These are phyloP conservation scores for Podospora didyma DNA, from an alignment of 495 filamentous ascomycete genomes.

Conservation along the genomic window DNA sequence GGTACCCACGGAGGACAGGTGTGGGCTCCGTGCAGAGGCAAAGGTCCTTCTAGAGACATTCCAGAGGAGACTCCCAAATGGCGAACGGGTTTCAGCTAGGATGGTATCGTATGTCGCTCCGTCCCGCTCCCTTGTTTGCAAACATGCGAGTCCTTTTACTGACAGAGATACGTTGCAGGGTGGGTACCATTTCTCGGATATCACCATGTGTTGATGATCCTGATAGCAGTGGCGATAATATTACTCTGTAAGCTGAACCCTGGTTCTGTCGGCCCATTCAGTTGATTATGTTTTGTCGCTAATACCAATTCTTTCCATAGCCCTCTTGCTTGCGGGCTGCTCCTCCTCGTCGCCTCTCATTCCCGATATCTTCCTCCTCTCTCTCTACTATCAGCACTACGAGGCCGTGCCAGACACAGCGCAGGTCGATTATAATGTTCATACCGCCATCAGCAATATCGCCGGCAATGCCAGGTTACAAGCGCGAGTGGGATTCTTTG, in stretches of 20 bases:
- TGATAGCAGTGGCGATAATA: slow-evolving; percentile 92
- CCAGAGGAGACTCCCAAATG: slow-evolving; percentile 12
- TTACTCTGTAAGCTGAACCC: slow-evolving; percentile 69
- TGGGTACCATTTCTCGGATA: slow-evolving; percentile 94
- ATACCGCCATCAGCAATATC: slow-evolving; percentile 68
- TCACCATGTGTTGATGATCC: slow-evolving; percentile 97
- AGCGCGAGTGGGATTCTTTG: slow-evolving; percentile 66
- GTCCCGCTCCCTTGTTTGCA: neutral
- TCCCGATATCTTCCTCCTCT: slow-evolving; percentile 75
- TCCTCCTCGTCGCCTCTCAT: slow-evolving; percentile 73
- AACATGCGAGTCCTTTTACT: slow-evolving; percentile 9
- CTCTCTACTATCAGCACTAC: slow-evolving; percentile 67
- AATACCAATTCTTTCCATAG: slow-evolving; percentile 35
- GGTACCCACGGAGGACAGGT: slow-evolving; percentile 36
- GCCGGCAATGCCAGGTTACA: slow-evolving; percentile 63
- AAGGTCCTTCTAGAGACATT: neutral
- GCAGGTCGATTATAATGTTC: slow-evolving; percentile 82
- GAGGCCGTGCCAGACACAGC: slow-evolving; percentile 62
- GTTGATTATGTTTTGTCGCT: neutral
- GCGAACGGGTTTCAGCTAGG: slow-evolving; percentile 38
- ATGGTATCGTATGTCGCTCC: slow-evolving; percentile 42
- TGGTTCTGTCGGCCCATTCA: neutral
- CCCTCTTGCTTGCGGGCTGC: slow-evolving; percentile 74
- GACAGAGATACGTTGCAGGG: slow-evolving; percentile 47
- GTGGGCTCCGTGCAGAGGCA: slow-evolving; percentile 23